These are phyloP conservation scores for Fragilariopsis cylindrus DNA, from an alignment of 108 stramenopile genomes.

Conservation along the genomic window DNA sequence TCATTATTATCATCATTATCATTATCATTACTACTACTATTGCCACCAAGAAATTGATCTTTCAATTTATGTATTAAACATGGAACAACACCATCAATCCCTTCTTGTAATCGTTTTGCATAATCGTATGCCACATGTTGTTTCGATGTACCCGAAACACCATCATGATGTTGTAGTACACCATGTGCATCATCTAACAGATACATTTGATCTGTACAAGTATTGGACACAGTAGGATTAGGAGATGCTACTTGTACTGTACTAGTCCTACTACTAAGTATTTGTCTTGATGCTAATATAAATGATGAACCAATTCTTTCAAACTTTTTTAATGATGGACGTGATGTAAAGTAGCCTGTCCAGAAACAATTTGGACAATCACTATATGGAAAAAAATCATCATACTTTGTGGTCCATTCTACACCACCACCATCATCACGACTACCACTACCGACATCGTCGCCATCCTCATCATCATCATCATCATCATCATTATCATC, in stretches of 20 bases:
- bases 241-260: background rate
- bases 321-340: constrained; percentile 82
- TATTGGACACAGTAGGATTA: background rate
- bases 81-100: constrained; percentile 56
- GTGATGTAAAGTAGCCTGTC: constrained; percentile 94
- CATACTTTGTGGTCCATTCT: constrained; percentile 58
- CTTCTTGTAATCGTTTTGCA: constrained; percentile 66
- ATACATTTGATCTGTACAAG: constrained; percentile 5
- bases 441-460: no score
- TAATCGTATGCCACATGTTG: constrained; percentile 95
- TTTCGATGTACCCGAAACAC: constrained; percentile 85
- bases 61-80: constrained; percentile 51
- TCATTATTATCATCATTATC: background rate
- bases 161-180: constrained; percentile 92
- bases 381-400: constrained; percentile 96
- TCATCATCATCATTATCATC: no score
- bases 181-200: constrained; percentile 79
- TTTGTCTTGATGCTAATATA: constrained; percentile 75
- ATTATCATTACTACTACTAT: background rate
- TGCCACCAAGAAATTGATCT: constrained; percentile 15
- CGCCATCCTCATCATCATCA: no score
- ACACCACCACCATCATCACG: background rate
- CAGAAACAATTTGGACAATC: constrained; percentile 91
- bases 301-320: constrained; percentile 80
- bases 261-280: background rate